Evolutionary conservation across 768 basidiomycete genomes (phyloP).

Genomic region (Termitomyces sp.): DNA sequence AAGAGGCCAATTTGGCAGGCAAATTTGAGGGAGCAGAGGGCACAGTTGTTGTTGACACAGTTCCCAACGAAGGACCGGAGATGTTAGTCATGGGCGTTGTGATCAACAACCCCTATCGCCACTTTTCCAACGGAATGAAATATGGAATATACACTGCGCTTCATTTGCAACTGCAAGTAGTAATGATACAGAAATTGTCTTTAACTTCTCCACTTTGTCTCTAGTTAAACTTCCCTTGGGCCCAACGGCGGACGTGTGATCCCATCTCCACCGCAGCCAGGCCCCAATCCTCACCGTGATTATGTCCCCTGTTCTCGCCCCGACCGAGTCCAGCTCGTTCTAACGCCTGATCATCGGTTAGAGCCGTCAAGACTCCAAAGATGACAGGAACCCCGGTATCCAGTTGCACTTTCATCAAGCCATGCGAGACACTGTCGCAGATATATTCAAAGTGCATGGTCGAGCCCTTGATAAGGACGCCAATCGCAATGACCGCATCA

Average conservation of each 20-base stretch:
- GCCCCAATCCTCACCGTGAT: slow-evolving; percentile 99
- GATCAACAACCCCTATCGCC: not conserved
- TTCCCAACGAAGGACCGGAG: slow-evolving; percentile 6
- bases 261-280: slow-evolving; percentile 94
- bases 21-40: slow-evolving; percentile 5
- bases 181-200: slow-evolving; percentile 5
- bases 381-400: slow-evolving; percentile 94
- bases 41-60: slow-evolving; percentile 10
- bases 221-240: slow-evolving; percentile 58
- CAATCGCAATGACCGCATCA: slow-evolving; percentile 95
- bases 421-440: slow-evolving; percentile 88
- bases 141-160: not conserved
- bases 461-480: slow-evolving; percentile 94
- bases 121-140: not conserved
- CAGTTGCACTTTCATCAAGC: slow-evolving; percentile 90
- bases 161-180: not conserved
- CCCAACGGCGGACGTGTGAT: slow-evolving; percentile 60
- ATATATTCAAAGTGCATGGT: slow-evolving; percentile 99
- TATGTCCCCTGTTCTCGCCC: slow-evolving; percentile 75
- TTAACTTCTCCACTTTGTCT: slow-evolving; percentile 3
- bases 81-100: slow-evolving; percentile 4
- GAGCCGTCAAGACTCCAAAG: slow-evolving; percentile 92
- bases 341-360: slow-evolving; percentile 92
- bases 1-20: slow-evolving; percentile 8
- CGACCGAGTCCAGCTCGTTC: slow-evolving; percentile 88